These are phyloP conservation scores for Arachnomyces sp. DNA, from an alignment of 2,329 filamentous ascomycete genomes.

Conservation along the genomic window DNA sequence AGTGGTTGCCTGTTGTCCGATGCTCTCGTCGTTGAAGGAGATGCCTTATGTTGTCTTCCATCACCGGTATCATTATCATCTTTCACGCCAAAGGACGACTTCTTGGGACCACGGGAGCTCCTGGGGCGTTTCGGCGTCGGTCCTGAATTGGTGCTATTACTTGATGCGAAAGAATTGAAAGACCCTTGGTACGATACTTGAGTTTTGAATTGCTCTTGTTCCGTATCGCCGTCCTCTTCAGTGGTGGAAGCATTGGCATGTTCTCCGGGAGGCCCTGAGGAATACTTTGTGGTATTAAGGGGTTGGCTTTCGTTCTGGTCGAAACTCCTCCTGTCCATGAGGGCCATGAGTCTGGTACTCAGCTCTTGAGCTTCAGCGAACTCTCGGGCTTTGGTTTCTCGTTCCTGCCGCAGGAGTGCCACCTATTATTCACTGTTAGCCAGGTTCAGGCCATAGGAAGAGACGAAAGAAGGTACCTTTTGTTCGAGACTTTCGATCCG, in stretches of 20 bases:
- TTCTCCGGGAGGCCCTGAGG: not conserved
- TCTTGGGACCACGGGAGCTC: slow-evolving; percentile 15
- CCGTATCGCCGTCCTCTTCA: slow-evolving; percentile 11
- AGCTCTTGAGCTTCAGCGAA: slow-evolving; percentile 34
- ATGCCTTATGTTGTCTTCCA: not conserved
- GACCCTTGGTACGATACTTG: slow-evolving; percentile 11
- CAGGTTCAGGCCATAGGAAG: not conserved
- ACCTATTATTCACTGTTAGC: slow-evolving; percentile 16
- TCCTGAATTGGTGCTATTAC: slow-evolving; percentile 3
- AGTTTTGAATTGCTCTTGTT: slow-evolving; percentile 14
- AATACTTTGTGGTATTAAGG: slow-evolving; percentile 11
- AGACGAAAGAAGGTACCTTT: slow-evolving; percentile 20
- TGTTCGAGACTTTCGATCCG: slow-evolving; percentile 25
- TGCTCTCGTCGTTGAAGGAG: not conserved
- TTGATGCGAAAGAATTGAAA: slow-evolving; percentile 12
- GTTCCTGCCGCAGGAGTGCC: slow-evolving; percentile 28
- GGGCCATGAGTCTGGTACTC: slow-evolving; percentile 30
- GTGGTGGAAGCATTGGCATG: slow-evolving; percentile 5
- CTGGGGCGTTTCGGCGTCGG: slow-evolving; percentile 24
- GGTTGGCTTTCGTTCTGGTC: slow-evolving; percentile 6
- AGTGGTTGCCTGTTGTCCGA: not conserved
- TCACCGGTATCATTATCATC: not conserved
- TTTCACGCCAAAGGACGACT: slow-evolving; percentile 1
- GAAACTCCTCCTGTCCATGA: slow-evolving; percentile 26
- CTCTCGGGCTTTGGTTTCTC: slow-evolving; percentile 30